Percentiles rank a stretch among this genome's conserved stretches.
Evolutionary conservation across 805 yeast species (phyloP).

Genomic region (Grigorovia transvaalensis): DNA sequence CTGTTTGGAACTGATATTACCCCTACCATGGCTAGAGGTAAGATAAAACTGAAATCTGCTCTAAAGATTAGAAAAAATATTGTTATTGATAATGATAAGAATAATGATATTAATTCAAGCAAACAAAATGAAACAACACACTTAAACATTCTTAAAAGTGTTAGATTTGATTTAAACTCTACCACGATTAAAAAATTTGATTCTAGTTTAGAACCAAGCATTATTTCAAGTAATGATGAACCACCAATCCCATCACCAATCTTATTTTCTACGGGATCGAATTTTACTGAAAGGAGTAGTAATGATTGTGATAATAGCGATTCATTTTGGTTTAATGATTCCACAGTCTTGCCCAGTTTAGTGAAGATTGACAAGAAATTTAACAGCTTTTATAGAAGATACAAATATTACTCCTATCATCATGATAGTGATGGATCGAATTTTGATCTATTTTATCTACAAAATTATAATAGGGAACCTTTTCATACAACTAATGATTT

Average conservation of each 20-base stretch:
- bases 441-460: neutral
- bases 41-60: neutral
- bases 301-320: slow-evolving; percentile 3
- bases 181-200: slow-evolving; percentile 57
- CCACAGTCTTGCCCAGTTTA: slow-evolving; percentile 4
- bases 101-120: neutral
- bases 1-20: too few species aligned
- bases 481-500: slow-evolving; percentile 1
- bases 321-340: slow-evolving; percentile 10
- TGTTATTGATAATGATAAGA: neutral
- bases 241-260: slow-evolving; percentile 28
- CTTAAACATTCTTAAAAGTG: slow-evolving; percentile 33
- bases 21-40: neutral
- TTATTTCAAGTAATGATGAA: slow-evolving; percentile 41
- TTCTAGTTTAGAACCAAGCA: slow-evolving; percentile 47
- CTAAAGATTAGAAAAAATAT: neutral
- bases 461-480: neutral
- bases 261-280: slow-evolving; percentile 5
- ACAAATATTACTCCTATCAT: neutral
- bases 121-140: neutral
- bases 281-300: neutral
- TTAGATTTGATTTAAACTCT: slow-evolving; percentile 51
- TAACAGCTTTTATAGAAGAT: neutral
- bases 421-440: neutral
- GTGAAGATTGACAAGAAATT: slow-evolving; percentile 6